These are phyloP conservation scores for Deinandra increscens DNA, from an alignment of 129 eudicot genomes.

Conservation along the genomic window DNA sequence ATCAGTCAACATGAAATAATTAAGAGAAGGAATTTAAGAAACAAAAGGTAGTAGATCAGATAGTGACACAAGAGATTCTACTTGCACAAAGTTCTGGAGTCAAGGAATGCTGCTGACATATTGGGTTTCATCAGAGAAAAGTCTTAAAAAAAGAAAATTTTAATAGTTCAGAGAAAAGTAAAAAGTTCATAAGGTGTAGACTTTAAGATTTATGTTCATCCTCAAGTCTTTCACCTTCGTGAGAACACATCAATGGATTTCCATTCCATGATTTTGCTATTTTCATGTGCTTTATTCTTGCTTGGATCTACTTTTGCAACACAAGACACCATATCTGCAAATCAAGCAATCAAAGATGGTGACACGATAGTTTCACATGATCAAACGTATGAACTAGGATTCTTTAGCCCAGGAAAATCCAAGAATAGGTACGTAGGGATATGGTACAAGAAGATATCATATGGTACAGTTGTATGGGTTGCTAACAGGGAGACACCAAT, in stretches of 20 bases:
- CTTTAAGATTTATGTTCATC: background rate
- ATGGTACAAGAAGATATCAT: conserved; percentile 28
- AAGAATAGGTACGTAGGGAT: conserved; percentile 31
- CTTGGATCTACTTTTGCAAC: background rate
- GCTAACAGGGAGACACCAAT: conserved; percentile 34
- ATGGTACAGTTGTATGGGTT: conserved; percentile 29
- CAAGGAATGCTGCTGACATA: too few species aligned
- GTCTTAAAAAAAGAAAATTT: too few species aligned
- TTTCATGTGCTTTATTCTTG: background rate
- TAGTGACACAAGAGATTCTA: too few species aligned
- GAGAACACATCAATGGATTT: background rate
- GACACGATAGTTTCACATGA: conserved; percentile 19
- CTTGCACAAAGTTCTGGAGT: too few species aligned
- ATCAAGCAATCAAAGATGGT: conserved; percentile 16
- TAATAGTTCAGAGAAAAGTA: too few species aligned
- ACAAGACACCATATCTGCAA: background rate
- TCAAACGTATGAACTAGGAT: conserved; percentile 29
- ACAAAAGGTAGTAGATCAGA: too few species aligned
- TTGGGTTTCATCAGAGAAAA: too few species aligned
- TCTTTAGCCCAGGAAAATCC: conserved; percentile 31
- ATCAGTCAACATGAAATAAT: too few species aligned
- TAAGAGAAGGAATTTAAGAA: too few species aligned
- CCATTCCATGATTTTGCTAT: background rate
- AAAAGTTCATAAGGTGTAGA: background rate
- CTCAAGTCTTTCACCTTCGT: background rate